Conservation (phyloP, 2,329 filamentous ascomycete genomes). For the Pseudogymnoascus sp. region DNA sequence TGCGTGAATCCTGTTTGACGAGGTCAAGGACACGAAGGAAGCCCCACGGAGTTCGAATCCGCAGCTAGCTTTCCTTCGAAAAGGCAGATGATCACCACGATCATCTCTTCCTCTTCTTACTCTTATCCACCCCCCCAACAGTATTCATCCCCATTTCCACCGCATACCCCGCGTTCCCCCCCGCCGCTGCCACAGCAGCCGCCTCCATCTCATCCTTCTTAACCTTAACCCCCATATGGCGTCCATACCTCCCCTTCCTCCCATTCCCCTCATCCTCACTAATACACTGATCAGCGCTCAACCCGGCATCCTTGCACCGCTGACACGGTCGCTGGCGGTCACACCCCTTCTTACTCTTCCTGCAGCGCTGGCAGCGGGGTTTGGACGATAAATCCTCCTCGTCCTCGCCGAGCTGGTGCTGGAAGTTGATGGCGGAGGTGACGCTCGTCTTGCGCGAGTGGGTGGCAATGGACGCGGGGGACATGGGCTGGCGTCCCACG, state of each 20-base stretch:
- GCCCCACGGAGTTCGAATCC: neutral
- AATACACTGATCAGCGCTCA: slow-evolving; percentile 86
- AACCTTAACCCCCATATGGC: slow-evolving; percentile 50
- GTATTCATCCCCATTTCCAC: neutral
- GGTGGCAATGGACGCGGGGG: slow-evolving; percentile 58
- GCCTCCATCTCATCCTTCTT: slow-evolving; percentile 46
- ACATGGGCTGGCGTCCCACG: slow-evolving; percentile 43
- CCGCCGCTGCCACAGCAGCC: slow-evolving; percentile 26
- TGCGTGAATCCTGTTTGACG: neutral
- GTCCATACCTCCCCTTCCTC: slow-evolving; percentile 83
- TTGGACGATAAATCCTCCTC: slow-evolving; percentile 92
- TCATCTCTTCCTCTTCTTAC: slow-evolving; percentile 62
- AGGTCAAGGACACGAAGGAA: neutral
- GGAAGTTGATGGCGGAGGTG: slow-evolving; percentile 56
- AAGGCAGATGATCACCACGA: neutral
- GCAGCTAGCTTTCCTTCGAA: neutral
- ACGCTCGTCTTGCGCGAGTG: slow-evolving; percentile 68
- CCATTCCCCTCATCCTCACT: slow-evolving; percentile 98
- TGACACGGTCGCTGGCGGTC: slow-evolving; percentile 93
- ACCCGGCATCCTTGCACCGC: slow-evolving; percentile 90
- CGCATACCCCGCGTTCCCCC: slow-evolving; percentile 10
- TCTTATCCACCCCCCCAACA: slow-evolving; percentile 43
- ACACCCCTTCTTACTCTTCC: slow-evolving; percentile 99
- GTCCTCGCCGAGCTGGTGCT: slow-evolving; percentile 54
- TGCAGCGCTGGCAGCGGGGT: slow-evolving; percentile 93